These are phyloP conservation scores for Lipomyces mesembrius DNA, from an alignment of 805 yeast species.

Conservation along the genomic window DNA sequence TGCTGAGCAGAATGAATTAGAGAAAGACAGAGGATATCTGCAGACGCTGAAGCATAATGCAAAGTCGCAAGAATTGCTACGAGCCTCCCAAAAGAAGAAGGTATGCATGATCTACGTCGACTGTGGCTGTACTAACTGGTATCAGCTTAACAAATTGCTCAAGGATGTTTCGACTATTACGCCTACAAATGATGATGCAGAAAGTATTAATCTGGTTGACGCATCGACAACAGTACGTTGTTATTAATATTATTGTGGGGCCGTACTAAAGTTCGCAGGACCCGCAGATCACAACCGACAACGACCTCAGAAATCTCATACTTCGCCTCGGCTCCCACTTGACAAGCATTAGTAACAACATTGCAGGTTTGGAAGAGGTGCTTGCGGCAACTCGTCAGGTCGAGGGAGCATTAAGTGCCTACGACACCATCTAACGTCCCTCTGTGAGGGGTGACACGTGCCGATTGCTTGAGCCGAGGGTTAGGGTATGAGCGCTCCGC, in stretches of 20 bases:
- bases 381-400: constrained; percentile 19
- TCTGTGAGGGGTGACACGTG: neutral
- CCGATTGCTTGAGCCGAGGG: neutral
- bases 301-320: constrained; percentile 13
- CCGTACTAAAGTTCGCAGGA: constrained; percentile 8
- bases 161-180: constrained; percentile 7
- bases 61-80: constrained; percentile 21
- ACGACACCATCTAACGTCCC: no score
- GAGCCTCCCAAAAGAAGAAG: constrained; percentile 28
- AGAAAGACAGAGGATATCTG: constrained; percentile 21
- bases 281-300: constrained; percentile 14
- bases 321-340: constrained; percentile 23
- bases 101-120: constrained; percentile 6
- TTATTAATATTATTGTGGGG: no score
- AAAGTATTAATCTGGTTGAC: constrained; percentile 13
- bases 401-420: constrained; percentile 2
- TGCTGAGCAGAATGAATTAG: constrained; percentile 20
- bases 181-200: constrained; percentile 19
- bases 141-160: constrained; percentile 16
- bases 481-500: neutral
- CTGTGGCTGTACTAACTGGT: neutral
- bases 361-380: constrained; percentile 22
- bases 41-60: constrained; percentile 26
- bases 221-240: neutral
- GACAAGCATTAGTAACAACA: constrained; percentile 19